phyloP scores from a whole-genome alignment of 2,329 filamentous ascomycete genomes.

The Cladosporium sp. region DNA sequence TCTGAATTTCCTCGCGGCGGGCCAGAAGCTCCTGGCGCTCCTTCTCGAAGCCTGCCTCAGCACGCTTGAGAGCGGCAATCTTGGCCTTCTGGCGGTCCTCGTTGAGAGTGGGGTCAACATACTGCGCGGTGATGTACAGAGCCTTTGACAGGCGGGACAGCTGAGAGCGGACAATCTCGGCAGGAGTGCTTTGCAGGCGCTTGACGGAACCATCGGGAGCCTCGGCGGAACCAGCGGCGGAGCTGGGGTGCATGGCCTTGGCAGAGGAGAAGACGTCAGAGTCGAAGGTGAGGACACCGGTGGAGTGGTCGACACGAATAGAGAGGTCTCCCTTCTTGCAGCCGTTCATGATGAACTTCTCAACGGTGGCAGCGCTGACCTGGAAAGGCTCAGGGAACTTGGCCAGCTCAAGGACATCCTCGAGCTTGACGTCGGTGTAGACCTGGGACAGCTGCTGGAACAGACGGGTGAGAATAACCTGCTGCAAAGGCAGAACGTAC shows the following conservation, averaged over 20 bases:
- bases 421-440: constrained; percentile 94
- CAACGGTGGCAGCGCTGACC: constrained; percentile 84
- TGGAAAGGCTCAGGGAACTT: constrained; percentile 97
- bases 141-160: constrained; percentile 88
- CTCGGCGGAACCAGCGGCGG: constrained; percentile 83
- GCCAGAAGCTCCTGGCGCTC: constrained; percentile 84
- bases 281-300: constrained; percentile 93
- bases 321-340: constrained; percentile 99
- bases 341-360: constrained; percentile 99
- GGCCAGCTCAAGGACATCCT: constrained; percentile 89
- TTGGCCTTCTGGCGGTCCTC: constrained; percentile 77
- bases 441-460: constrained; percentile 99
- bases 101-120: constrained; percentile 88
- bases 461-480: constrained; percentile 95
- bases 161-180: constrained; percentile 95
- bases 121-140: constrained; percentile 90
- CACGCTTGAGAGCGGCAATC: constrained; percentile 75
- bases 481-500: constrained; percentile 92
- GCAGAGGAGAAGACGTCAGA: constrained; percentile 97
- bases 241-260: constrained; percentile 85
- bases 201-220: constrained; percentile 81
- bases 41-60: constrained; percentile 83
- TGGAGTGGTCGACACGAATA: constrained; percentile 93
- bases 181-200: constrained; percentile 93
- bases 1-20: constrained; percentile 87